Evolutionary conservation across 257 asterid species (phyloP).

Genomic region (Knoxia roxburghii): DNA sequence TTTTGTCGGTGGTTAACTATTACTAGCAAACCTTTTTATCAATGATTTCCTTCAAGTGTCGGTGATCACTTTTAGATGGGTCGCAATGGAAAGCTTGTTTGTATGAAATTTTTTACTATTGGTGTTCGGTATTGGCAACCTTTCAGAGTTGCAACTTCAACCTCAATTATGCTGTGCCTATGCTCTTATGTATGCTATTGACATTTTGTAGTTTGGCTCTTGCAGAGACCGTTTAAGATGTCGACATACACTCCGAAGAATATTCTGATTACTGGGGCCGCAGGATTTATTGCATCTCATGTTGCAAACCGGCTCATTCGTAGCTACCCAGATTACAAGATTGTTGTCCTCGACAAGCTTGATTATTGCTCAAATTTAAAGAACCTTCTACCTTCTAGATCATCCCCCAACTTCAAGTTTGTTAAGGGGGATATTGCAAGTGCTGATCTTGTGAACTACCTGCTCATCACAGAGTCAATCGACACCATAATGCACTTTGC

Average conservation of each 20-base stretch:
- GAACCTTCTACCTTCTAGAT: constrained; percentile 67
- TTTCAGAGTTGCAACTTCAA: too few relatives aligned
- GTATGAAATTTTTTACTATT: background rate
- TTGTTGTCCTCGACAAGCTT: constrained; percentile 91
- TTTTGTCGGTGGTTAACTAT: too few relatives aligned
- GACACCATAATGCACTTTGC: constrained; percentile 99
- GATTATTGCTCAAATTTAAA: constrained; percentile 90
- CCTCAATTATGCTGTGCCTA: too few relatives aligned
- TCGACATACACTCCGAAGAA: constrained; percentile 72
- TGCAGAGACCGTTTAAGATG: constrained; percentile 43
- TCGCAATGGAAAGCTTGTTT: background rate
- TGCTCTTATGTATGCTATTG: constrained; percentile 4
- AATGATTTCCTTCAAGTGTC: background rate
- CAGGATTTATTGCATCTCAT: constrained; percentile 97
- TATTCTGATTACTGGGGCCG: constrained; percentile 98
- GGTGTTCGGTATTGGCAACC: background rate
- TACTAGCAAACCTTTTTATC: background rate
- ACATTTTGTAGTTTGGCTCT: constrained; percentile 7
- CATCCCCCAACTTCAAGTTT: constrained; percentile 80
- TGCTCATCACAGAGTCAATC: constrained; percentile 83
- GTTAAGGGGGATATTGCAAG: constrained; percentile 93
- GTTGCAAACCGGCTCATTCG: constrained; percentile 86
- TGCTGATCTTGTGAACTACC: constrained; percentile 95
- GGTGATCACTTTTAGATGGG: background rate
- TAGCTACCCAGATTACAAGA: constrained; percentile 84